phyloP scores from a whole-genome alignment of 2,329 filamentous ascomycete genomes.

The Fusarium acutatum region DNA sequence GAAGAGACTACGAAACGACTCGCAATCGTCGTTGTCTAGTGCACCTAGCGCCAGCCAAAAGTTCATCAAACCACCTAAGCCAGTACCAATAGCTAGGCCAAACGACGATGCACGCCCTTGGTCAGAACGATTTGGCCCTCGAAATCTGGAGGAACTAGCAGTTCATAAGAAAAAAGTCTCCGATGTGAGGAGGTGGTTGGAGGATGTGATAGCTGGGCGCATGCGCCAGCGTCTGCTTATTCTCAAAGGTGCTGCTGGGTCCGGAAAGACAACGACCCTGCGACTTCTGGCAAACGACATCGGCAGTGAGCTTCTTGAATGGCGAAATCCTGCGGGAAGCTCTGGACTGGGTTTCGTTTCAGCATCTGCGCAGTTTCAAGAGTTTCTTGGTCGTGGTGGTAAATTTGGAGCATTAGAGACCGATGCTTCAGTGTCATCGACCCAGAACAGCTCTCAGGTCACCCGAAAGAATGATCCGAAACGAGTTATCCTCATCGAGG shows the following conservation, averaged over 20 bases:
- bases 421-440: conserved; percentile 44
- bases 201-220: conserved; percentile 73
- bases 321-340: conserved; percentile 81
- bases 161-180: conserved; percentile 95
- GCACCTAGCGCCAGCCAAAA: conserved; percentile 55
- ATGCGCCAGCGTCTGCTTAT: conserved; percentile 78
- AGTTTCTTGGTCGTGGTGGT: conserved; percentile 85
- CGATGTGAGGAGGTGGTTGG: conserved; percentile 86
- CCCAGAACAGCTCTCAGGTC: conserved; percentile 31
- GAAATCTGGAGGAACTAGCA: conserved; percentile 81
- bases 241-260: conserved; percentile 88
- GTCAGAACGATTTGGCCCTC: conserved; percentile 85
- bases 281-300: conserved; percentile 80
- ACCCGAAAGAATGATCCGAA: conserved; percentile 35
- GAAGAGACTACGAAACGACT: conserved; percentile 58
- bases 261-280: conserved; percentile 91
- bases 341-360: conserved; percentile 71
- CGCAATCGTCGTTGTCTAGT: conserved; percentile 35
- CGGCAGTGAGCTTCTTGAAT: conserved; percentile 82
- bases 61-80: conserved; percentile 58
- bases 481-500: conserved; percentile 78
- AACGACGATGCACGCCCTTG: conserved; percentile 76
- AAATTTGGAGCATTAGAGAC: conserved; percentile 78
- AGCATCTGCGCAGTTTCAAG: conserved; percentile 83
- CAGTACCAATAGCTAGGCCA: conserved; percentile 36